Evolutionary conservation across 352 stramenopile species (phyloP), one percentile per base, ranked within the genome.

Genomic region (Bremia lactucae): DNA sequence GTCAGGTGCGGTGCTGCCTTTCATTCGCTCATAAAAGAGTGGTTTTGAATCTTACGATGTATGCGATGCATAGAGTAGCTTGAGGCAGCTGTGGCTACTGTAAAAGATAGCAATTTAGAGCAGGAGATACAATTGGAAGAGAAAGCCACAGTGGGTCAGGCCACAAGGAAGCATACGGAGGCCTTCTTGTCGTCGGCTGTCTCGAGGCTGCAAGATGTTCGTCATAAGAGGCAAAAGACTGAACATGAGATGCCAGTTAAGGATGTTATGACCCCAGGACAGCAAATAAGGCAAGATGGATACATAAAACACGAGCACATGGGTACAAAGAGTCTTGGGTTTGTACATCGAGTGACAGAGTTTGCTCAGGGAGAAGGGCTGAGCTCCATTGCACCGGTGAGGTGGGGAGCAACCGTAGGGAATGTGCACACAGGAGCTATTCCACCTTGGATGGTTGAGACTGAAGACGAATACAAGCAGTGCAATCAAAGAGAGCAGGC

Each of bases 361-460:
- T 8, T 55, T 2, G 69, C 67, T 2, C 50, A 52, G 25, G 62
- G 67, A 4, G 37, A 55, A 28, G 72, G 73, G 9, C 57, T 87
- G 1, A 59, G 37, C 6, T 68, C 40, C 6, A 73, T 89, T 51
- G 21, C 36, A 8, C 50, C 57, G 0, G 55, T 78, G 1, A 44
- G 47, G 5, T 85, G 72, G 73, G 52, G 58, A 0, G 26, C 54
- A 6, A 42, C 18, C 5, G 55, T 87, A 9, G 57, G 61, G 14
- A 89, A 89, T 46, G 57, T 89, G 18, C 72, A 87, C 50, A 76
- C 72, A 0, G 56, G 52, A 0, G 77, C 72, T 0, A 51, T 87
- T 6, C 77, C 77, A 13, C 77, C 77, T 4, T 89, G 77, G 77
- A 72, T 89, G 69, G 73, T 86, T 25, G 42, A 65, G 20, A 69